Percentiles rank a stretch among this genome's conserved stretches.
phyloP scores from a whole-genome alignment of 306 rosid genomes.

The Lathyrus sativus region DNA sequence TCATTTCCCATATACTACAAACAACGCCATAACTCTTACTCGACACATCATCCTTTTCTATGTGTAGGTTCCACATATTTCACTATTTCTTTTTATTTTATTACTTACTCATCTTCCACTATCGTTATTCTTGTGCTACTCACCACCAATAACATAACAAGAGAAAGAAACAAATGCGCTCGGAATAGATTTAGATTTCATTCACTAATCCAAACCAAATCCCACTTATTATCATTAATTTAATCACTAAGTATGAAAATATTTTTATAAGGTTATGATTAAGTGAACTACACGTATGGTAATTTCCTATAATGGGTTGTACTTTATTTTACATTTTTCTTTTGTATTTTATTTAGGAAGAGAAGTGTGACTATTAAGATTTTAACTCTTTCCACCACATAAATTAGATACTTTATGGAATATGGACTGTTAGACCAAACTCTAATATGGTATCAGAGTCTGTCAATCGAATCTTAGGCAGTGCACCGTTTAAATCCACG shows the following conservation, averaged over 20 bases:
- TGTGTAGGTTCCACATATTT: conserved; percentile 13
- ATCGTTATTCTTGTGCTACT: conserved; percentile 42
- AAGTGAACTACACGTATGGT: conserved; percentile 47
- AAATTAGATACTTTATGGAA: no score
- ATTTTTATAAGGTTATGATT: background rate
- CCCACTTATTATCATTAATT: conserved; percentile 53
- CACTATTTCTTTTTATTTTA: background rate
- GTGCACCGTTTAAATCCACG: no score
- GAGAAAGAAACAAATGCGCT: conserved; percentile 20
- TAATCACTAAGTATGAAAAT: background rate
- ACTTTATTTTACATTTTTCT: background rate
- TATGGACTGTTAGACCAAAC: no score
- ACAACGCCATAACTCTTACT: conserved; percentile 21
- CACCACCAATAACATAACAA: conserved; percentile 23
- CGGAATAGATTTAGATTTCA: conserved; percentile 39
- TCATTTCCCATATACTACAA: conserved; percentile 14
- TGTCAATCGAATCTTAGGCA: no score
- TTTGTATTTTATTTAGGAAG: no score
- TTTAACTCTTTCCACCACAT: no score
- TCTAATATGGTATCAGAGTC: no score
- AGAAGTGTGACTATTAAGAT: no score
- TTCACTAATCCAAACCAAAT: conserved; percentile 62
- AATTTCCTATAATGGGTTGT: conserved; percentile 32
- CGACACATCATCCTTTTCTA: conserved; percentile 29
- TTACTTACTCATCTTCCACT: conserved; percentile 44